phyloP scores from a whole-genome alignment of 2,329 filamentous ascomycete genomes.

The Arachnomyces sp. region DNA sequence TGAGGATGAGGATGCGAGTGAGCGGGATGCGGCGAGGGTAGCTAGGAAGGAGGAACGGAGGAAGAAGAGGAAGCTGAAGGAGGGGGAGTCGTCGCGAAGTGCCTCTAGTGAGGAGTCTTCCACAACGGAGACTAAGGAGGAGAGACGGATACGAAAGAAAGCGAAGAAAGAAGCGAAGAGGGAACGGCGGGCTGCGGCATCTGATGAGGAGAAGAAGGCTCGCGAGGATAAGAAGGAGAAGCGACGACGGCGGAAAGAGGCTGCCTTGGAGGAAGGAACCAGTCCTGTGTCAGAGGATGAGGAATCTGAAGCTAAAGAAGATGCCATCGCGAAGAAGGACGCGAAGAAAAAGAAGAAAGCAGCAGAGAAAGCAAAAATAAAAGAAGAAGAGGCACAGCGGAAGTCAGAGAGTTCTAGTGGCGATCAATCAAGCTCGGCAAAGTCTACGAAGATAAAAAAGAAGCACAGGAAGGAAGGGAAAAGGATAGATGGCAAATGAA shows the following conservation, averaged over 20 bases:
- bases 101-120: not conserved
- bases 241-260: constrained; percentile 10
- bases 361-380: constrained; percentile 6
- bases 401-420: not conserved
- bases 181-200: constrained; percentile 3
- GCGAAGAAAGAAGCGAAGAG: constrained; percentile 4
- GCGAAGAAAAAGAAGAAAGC: constrained; percentile 11
- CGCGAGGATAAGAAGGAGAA: constrained; percentile 12
- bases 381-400: constrained; percentile 1
- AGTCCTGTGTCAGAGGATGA: constrained; percentile 5
- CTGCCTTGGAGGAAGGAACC: not conserved
- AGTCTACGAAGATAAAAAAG: constrained; percentile 6
- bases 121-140: not conserved
- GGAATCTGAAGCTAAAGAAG: constrained; percentile 12
- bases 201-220: constrained; percentile 8
- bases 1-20: constrained; percentile 7
- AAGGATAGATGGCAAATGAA: constrained; percentile 5
- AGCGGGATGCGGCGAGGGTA: constrained; percentile 5
- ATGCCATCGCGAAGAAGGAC: constrained; percentile 11
- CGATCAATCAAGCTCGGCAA: constrained; percentile 7
- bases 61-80: not conserved
- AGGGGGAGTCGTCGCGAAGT: not conserved
- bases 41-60: constrained; percentile 7
- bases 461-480: constrained; percentile 9
- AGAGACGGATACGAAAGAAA: constrained; percentile 2